Percentiles rank a stretch among this genome's conserved stretches.
phyloP scores from a whole-genome alignment of 345 rosid genomes.

The Salix arbutifolia region DNA sequence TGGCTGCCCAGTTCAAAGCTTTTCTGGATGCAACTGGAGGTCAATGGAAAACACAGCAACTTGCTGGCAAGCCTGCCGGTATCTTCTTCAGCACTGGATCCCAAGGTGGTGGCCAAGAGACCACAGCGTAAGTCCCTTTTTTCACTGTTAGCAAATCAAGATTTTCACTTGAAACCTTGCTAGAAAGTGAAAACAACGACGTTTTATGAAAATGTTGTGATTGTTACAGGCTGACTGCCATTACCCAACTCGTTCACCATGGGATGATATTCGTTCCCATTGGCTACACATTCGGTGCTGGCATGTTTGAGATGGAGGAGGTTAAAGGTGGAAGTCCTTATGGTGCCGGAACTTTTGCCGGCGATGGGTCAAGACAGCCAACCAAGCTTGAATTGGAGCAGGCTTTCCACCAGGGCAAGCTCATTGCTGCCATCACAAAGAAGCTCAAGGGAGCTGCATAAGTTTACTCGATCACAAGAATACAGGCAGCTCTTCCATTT shows the following conservation, averaged over 20 bases:
- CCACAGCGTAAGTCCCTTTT: constrained; percentile 67
- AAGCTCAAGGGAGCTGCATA: constrained; percentile 73
- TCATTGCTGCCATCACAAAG: constrained; percentile 76
- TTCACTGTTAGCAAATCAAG: background rate
- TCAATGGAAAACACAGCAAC: constrained; percentile 83
- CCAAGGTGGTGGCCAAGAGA: constrained; percentile 98
- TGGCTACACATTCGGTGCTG: constrained; percentile 94
- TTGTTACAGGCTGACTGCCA: constrained; percentile 68
- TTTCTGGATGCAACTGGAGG: constrained; percentile 92
- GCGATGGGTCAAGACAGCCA: constrained; percentile 90
- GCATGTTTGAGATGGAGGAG: constrained; percentile 91
- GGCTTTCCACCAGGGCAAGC: constrained; percentile 95
- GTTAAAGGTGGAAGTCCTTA: constrained; percentile 95
- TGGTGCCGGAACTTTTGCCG: constrained; percentile 89
- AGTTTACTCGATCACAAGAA: constrained; percentile 2
- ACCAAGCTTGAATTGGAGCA: constrained; percentile 72
- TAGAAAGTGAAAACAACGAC: background rate
- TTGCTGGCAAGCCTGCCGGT: constrained; percentile 95
- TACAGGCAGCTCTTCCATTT: constrained; percentile 14
- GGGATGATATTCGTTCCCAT: constrained; percentile 89
- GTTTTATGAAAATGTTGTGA: background rate
- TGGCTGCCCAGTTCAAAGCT: constrained; percentile 95
- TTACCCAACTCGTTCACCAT: constrained; percentile 95
- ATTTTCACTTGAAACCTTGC: background rate
- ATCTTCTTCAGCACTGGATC: constrained; percentile 97